Evolutionary conservation across 257 asterid species (phyloP).

Genomic region (Salvia hispanica): DNA sequence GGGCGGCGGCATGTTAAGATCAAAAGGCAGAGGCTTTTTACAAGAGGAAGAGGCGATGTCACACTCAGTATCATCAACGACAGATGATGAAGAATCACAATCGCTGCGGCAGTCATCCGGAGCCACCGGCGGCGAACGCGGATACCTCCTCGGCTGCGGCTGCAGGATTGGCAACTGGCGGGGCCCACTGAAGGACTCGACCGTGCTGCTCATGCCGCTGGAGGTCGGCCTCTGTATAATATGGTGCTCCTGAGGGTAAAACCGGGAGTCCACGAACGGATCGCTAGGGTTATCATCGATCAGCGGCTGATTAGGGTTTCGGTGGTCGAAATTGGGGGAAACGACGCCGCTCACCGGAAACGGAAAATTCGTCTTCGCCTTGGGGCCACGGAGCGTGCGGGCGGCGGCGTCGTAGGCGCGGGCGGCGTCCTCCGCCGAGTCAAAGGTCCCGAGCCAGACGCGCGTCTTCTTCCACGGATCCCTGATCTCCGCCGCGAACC

Average conservation of each 20-base stretch:
- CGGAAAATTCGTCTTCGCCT: slow-evolving; percentile 70
- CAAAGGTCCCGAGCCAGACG: slow-evolving; percentile 81
- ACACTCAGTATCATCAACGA: slow-evolving; percentile 50
- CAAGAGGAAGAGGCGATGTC: slow-evolving; percentile 45
- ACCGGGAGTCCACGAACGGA: slow-evolving; percentile 38
- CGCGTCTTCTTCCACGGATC: slow-evolving; percentile 75
- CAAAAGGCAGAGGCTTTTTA: slow-evolving; percentile 45
- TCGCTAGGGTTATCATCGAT: slow-evolving; percentile 28
- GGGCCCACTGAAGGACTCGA: slow-evolving; percentile 76
- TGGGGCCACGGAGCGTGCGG: slow-evolving; percentile 60
- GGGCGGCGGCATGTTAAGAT: slow-evolving; percentile 43
- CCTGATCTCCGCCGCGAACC: slow-evolving; percentile 76
- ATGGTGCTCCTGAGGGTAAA: slow-evolving; percentile 52
- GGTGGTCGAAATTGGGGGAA: slow-evolving; percentile 37
- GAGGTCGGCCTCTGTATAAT: slow-evolving; percentile 57
- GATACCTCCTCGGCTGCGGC: slow-evolving; percentile 51
- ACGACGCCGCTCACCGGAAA: slow-evolving; percentile 29
- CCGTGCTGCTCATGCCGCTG: slow-evolving; percentile 77
- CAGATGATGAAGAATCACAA: slow-evolving; percentile 64
- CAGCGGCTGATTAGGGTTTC: slow-evolving; percentile 31
- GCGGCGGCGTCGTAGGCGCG: slow-evolving; percentile 78
- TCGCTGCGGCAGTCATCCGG: slow-evolving; percentile 72
- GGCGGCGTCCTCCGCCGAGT: slow-evolving; percentile 79
- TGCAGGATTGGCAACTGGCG: slow-evolving; percentile 38
- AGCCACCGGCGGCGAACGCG: slow-evolving; percentile 67